Base-by-base conservation (phyloP, 495 filamentous ascomycete genomes). In the Aspergillus sclerotiicarbonarius region DNA sequence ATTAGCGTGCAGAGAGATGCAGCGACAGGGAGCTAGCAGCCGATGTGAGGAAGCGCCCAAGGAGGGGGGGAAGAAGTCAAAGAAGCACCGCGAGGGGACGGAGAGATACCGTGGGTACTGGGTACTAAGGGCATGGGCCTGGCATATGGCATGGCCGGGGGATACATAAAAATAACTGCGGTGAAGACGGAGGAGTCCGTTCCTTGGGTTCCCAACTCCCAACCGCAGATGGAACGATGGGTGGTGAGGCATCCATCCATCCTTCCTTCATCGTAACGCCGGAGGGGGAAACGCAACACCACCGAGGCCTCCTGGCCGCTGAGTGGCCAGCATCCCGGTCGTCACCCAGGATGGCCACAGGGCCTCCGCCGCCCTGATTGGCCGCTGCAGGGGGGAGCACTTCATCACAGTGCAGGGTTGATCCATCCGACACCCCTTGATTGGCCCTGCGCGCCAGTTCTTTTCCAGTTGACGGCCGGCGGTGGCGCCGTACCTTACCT, bases 341-440 rank as follows among this genome's bases (percentile, higher is more conserved):
- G 25, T 25, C 25, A 25, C 8, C 13, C 33, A 9, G 13, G 33
- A 35, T 35, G 13, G 33, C 13, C 13, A 35, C 33, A 35, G 33
- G 9, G 9, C 9, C 4, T 16, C 1, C 32, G 16, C 3, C 16
- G 8, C 8, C 2, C 16, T 39, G 1, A 54, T 54, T 54, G 52
- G 52, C 37, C 30, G 52, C 56, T 58, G 56, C 56, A 58, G 49
- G 56, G 47, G 47, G 47, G 7, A 10, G 31, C 47, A 59, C 54
- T 58, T 59, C 49, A 60, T 65, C 62, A 65, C 62, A 59, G 47
- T 57, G 62, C 62, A 64, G 58, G 30, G 45, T 45, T 35, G 37
- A 43, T 45, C 54, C 57, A 51, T 58, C 12, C 25, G 8, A 29
- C 6, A 15, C 9, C 47, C 13, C 16, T 9, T 50, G 47, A 50